phyloP scores from a whole-genome alignment of 2,329 filamentous ascomycete species.

The Talaromyces sp. region DNA sequence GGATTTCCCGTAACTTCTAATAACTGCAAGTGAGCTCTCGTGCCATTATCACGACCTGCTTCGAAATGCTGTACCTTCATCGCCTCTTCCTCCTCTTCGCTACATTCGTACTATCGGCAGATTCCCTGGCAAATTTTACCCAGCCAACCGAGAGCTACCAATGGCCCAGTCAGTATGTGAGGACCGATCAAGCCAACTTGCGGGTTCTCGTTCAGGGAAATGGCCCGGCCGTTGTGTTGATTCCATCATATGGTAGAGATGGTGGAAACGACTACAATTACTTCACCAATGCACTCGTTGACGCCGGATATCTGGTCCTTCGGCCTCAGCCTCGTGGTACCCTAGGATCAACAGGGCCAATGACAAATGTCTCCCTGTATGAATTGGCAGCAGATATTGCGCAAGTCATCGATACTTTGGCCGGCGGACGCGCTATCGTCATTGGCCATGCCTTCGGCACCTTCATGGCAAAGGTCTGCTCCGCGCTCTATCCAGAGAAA shows the following conservation, averaged over 20 bases:
- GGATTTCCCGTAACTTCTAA: not conserved
- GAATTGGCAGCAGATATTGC: not conserved
- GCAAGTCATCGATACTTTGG: not conserved
- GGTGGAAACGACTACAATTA: slow-evolving; percentile 1
- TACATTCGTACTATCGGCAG: not conserved
- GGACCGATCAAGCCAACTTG: not conserved
- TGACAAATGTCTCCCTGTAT: not conserved
- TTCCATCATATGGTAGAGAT: not conserved
- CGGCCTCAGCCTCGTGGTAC: not conserved
- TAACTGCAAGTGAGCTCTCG: not conserved
- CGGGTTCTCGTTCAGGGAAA: not conserved
- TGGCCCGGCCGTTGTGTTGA: not conserved
- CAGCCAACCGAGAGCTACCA: not conserved
- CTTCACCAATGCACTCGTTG: not conserved
- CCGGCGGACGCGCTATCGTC: not conserved
- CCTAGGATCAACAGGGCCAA: not conserved
- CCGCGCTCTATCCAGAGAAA: not conserved
- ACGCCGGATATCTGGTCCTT: not conserved
- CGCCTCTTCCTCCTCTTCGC: not conserved
- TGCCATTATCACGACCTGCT: not conserved
- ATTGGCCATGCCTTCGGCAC: not conserved
- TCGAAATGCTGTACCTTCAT: not conserved
- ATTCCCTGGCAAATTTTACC: not conserved
- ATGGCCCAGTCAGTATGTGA: not conserved
- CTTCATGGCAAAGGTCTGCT: not conserved